Percentiles rank a stretch among this genome's conserved stretches.
These are phyloP conservation scores for Coccomyxa subellipsoidea DNA, from an alignment of 163 green algal species.

Conservation along the genomic window DNA sequence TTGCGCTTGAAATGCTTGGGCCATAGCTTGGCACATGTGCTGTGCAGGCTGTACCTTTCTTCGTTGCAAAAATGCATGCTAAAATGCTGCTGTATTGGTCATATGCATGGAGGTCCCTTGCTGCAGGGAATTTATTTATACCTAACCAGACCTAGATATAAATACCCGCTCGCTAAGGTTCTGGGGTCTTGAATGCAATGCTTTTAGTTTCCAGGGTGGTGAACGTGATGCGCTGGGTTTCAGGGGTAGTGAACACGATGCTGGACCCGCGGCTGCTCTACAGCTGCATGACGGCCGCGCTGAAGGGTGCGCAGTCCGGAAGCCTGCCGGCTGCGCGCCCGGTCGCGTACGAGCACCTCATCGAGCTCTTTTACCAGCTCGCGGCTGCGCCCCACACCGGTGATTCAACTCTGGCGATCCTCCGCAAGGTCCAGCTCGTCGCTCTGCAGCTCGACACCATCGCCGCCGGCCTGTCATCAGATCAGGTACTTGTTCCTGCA, in stretches of 20 bases:
- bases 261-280: constrained; percentile 39
- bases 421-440: constrained; percentile 27
- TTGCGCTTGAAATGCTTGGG: not conserved
- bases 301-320: constrained; percentile 18
- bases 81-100: too few relatives aligned
- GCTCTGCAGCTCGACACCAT: constrained; percentile 35
- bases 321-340: constrained; percentile 33
- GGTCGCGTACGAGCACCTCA: constrained; percentile 41
- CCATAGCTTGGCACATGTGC: not conserved
- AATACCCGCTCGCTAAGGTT: too few relatives aligned
- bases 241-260: constrained; percentile 31
- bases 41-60: not conserved
- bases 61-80: too few relatives aligned
- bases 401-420: constrained; percentile 40
- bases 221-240: too few relatives aligned
- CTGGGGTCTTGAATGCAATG: too few relatives aligned
- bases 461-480: constrained; percentile 27
- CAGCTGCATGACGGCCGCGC: constrained; percentile 50
- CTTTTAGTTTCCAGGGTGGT: too few relatives aligned
- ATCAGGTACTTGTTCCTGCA: not conserved
- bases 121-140: too few relatives aligned
- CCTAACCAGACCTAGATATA: too few relatives aligned
- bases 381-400: constrained; percentile 20
- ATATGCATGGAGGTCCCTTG: too few relatives aligned
- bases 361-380: constrained; percentile 44